phyloP scores from a whole-genome alignment of 345 rosid genomes.

The Camelina hispida region DNA sequence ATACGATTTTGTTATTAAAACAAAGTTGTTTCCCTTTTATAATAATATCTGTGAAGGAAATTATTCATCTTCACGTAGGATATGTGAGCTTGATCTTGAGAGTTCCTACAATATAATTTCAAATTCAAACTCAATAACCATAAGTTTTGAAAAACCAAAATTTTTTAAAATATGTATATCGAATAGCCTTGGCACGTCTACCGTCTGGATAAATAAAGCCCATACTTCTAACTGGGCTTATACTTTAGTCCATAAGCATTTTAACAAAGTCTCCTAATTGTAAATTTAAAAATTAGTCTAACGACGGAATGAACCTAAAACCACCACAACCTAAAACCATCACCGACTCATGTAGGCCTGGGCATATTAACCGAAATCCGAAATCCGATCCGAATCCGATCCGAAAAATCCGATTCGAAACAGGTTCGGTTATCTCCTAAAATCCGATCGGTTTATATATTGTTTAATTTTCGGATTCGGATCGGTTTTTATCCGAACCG shows the following conservation, averaged over 20 bases:
- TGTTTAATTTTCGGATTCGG: no score
- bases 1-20: neutral
- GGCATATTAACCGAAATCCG: no score
- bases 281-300: neutral
- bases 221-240: neutral
- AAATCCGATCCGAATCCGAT: no score
- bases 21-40: neutral
- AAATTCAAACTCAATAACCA: neutral
- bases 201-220: neutral
- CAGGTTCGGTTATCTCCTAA: no score
- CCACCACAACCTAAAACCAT: neutral
- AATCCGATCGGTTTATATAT: no score
- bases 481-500: no score
- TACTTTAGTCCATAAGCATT: neutral
- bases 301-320: neutral
- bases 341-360: neutral
- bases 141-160: neutral
- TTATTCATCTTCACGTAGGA: neutral
- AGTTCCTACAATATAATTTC: constrained; percentile 5
- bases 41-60: neutral
- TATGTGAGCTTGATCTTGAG: neutral
- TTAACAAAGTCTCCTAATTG: neutral
- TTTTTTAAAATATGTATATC: neutral
- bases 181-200: neutral
- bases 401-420: no score